These are phyloP conservation scores for Paraconiothyrium sp. DNA, from an alignment of 2,329 filamentous ascomycete genomes.

Conservation along the genomic window DNA sequence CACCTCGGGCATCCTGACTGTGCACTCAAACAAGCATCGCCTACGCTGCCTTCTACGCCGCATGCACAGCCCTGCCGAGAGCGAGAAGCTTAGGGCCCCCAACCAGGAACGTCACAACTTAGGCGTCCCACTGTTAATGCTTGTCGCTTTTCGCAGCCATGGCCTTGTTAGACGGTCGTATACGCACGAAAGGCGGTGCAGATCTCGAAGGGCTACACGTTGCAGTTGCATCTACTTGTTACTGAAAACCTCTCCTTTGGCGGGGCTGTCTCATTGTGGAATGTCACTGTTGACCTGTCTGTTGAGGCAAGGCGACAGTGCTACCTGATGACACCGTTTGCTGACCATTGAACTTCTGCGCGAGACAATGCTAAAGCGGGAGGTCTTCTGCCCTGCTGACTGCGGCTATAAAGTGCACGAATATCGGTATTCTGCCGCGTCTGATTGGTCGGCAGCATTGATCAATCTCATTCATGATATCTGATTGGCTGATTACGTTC, in stretches of 20 bases:
- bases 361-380: not conserved
- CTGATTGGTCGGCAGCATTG: not conserved
- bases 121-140: constrained; percentile 11
- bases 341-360: not conserved
- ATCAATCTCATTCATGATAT: not conserved
- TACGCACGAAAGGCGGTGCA: constrained; percentile 7
- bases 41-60: constrained; percentile 4
- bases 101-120: constrained; percentile 6
- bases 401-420: not conserved
- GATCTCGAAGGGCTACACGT: not conserved
- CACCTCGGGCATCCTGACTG: constrained; percentile 8
- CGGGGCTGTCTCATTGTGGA: not conserved
- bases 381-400: constrained; percentile 1
- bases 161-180: not conserved
- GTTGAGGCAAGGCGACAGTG: not conserved
- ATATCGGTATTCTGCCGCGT: not conserved
- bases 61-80: constrained; percentile 14
- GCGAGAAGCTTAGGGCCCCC: not conserved
- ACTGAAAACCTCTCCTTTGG: not conserved
- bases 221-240: constrained; percentile 4
- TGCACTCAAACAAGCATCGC: constrained; percentile 9
- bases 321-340: not conserved
- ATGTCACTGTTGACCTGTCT: not conserved
- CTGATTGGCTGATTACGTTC: not conserved
- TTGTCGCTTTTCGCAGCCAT: constrained; percentile 1